Conservation (phyloP, 148 eudicot species). For the Camellia japonica region DNA sequence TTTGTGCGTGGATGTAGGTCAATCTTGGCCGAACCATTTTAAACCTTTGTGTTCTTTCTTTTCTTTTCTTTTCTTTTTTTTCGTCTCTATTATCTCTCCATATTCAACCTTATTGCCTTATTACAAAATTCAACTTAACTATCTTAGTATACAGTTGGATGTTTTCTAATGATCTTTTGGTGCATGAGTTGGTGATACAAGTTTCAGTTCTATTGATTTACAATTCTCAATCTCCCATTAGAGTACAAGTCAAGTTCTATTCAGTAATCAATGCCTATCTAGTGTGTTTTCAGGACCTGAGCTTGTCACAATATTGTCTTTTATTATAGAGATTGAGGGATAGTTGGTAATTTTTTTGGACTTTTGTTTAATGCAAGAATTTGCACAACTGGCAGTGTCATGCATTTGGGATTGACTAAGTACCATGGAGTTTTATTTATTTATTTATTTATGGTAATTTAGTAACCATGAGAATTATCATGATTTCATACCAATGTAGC, state of each 20-base stretch:
- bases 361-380: not conserved
- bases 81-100: too few species aligned
- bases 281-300: not conserved
- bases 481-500: too few species aligned
- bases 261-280: not conserved
- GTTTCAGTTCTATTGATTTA: not conserved
- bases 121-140: not conserved
- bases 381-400: not conserved
- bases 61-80: too few species aligned
- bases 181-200: not conserved
- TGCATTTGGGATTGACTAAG: not conserved
- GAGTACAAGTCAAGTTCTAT: slow-evolving; percentile 6
- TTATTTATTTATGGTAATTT: too few species aligned
- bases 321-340: not conserved
- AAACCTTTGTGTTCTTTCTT: too few species aligned
- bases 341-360: not conserved
- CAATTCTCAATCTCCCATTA: not conserved
- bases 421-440: not conserved
- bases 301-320: not conserved
- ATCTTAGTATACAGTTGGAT: not conserved
- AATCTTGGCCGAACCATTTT: too few species aligned
- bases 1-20: too few species aligned
- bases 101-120: not conserved
- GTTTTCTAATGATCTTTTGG: not conserved
- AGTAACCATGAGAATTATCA: too few species aligned